A percentile compares a stretch with the other conserved stretches of the same genome.
These are phyloP conservation scores for Reticulascus tulasneorum DNA, from an alignment of 2,329 filamentous ascomycete species.

Conservation along the genomic window DNA sequence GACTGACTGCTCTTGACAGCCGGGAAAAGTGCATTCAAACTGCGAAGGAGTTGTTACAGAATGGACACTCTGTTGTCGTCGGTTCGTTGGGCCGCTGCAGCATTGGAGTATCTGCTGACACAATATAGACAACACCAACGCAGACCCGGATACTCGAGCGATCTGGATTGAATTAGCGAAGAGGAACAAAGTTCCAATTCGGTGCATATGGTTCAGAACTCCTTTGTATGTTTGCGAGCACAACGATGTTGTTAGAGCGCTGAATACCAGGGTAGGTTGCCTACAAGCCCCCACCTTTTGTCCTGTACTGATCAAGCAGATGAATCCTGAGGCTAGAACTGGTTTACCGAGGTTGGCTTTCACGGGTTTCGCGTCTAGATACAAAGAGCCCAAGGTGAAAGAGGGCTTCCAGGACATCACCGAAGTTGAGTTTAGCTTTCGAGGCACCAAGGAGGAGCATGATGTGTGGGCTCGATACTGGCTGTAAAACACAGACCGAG, in stretches of 20 bases:
- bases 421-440: conserved; percentile 71
- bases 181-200: conserved; percentile 68
- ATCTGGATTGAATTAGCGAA: conserved; percentile 74
- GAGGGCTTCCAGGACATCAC: conserved; percentile 85
- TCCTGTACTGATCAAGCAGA: conserved; percentile 28
- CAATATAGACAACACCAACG: conserved; percentile 85
- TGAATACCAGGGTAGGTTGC: conserved; percentile 44
- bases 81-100: conserved; percentile 50
- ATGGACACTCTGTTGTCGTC: conserved; percentile 68
- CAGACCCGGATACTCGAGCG: conserved; percentile 71
- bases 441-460: conserved; percentile 65
- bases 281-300: background rate
- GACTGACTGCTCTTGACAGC: conserved; percentile 24
- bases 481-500: too few species aligned
- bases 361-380: conserved; percentile 67
- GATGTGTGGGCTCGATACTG: conserved; percentile 74
- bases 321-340: conserved; percentile 79
- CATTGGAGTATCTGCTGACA: background rate
- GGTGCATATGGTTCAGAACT: conserved; percentile 82
- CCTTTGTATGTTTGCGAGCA: conserved; percentile 69
- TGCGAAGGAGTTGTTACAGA: conserved; percentile 61
- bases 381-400: conserved; percentile 63
- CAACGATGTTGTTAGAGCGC: conserved; percentile 78
- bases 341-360: conserved; percentile 79
- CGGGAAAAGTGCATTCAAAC: conserved; percentile 67